Evolutionary conservation across 768 basidiomycete species (phyloP), one percentile per base, ranked within the genome.

Genomic region (Suillus subluteus): DNA sequence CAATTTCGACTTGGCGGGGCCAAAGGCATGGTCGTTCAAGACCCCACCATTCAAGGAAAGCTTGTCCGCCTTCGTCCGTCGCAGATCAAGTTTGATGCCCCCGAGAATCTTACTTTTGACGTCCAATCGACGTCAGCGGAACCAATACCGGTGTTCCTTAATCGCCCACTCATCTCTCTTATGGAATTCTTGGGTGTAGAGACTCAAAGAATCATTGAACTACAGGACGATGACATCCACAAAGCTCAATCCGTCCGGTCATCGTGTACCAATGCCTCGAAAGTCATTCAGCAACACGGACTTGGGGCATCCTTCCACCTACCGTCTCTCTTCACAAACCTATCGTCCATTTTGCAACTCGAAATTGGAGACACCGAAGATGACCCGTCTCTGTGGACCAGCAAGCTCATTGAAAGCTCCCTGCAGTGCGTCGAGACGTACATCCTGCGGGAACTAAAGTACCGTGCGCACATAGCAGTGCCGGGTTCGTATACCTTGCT

Each of bases 81-180:
- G 0, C 91, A 91, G 89, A 82, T 85, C 70, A 92, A 94, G 74
- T 92, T 92, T 68, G 78, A 84, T 37, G 82, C 82, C 1, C 80
- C 81, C 0, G 70, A 81, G 79, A 80, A 73, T 40, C 75, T 73
- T 9, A 81, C 81, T 15, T 76, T 87, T 26, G 82, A 86, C 62
- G 84, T 87, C 65, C 81, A 85, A 26, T 74, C 80, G 16, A 80
- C 81, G 5, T 88, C 85, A 35, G 62, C 76, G 1, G 72, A 76
- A 44, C 84, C 86, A 8, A 81, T 77, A 62, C 66, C 73, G 7
- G 75, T 82, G 72, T 84, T 80, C 59, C 72, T 85, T 62, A 85
- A 85, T 66, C 77, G 84, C 4, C 82, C 84, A 0, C 67, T 87
- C 40, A 84, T 87, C 64, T 77, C 80, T 35, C 74, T 87, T 18